Evolutionary conservation across 2,329 filamentous ascomycete genomes (phyloP), one percentile per base, ranked within the genome.

Genomic region (Hymenoscyphus occultus): DNA sequence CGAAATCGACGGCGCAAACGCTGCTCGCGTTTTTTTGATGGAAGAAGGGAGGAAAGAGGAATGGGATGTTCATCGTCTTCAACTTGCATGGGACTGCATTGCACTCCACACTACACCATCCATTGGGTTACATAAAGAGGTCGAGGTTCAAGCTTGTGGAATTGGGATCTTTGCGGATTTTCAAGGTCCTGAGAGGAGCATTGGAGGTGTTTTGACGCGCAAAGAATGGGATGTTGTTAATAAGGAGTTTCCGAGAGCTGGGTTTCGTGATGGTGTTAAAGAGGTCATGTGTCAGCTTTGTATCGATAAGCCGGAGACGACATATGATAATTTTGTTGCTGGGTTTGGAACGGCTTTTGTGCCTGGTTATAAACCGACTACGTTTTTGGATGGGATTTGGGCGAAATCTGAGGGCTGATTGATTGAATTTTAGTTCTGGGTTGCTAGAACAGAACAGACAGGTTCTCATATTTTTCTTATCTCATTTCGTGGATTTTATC

Each of bases 1-100:
- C 71, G 81, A 84, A 66, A 79, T 83, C 31, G 81, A 84, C 69
- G 78, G 81, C 14, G 81, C 81, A 9, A 77, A 80, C 62, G 78
- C 76, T 2, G 79, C 81, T 0, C 71, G 78, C 0, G 71, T 77
- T 0, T 82, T 82, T 64, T 61, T 81, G 61, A 71, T 72, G 16
- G 56, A 59, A 76, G 61, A 58, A 51, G 39, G 54, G 31, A 59
- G 42, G n/a, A 67, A 67, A 19, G 65, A 63, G 13, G 62, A 68
- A 3, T 82, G 79, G 79, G 76, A 80, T 58, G 72, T 77, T 35
- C 74, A 77, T 39, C 74, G 78, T 3, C 66, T 79, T 3, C 81
- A 83, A 71, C 39, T 68, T 2, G 54, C 61, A 5, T 66, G 64
- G 64, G 66, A 68, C 28, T 54, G 61, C 14, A 83, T 83, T 64